These are phyloP conservation scores for Trichoderma sp. DNA, from an alignment of 2,329 filamentous ascomycete genomes.

Conservation along the genomic window DNA sequence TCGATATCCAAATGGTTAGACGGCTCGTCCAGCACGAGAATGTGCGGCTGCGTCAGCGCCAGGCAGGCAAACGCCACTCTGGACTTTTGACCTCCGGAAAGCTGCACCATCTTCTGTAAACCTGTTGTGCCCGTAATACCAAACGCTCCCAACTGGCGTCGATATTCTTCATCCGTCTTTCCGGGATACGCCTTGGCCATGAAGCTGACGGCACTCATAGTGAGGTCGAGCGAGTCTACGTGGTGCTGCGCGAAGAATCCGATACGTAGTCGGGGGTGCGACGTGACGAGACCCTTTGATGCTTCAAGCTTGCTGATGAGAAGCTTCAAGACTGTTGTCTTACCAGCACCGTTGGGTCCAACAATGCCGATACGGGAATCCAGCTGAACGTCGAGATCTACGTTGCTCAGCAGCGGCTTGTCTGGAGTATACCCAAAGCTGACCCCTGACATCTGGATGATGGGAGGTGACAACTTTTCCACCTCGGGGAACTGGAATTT, in stretches of 20 bases:
- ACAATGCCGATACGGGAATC: slow-evolving; percentile 98
- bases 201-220: slow-evolving; percentile 86
- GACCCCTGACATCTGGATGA: slow-evolving; percentile 95
- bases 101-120: slow-evolving; percentile 88
- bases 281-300: slow-evolving; percentile 78
- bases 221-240: slow-evolving; percentile 92
- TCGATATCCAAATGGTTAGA: slow-evolving; percentile 99
- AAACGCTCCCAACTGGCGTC: slow-evolving; percentile 87
- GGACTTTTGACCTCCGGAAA: slow-evolving; percentile 98
- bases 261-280: slow-evolving; percentile 83
- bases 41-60: slow-evolving; percentile 90
- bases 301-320: slow-evolving; percentile 83
- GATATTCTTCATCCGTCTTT: slow-evolving; percentile 93
- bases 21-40: slow-evolving; percentile 96
- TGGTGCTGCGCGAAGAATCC: slow-evolving; percentile 99
- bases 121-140: slow-evolving; percentile 92
- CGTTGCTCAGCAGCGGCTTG: slow-evolving; percentile 76
- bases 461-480: slow-evolving; percentile 94
- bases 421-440: slow-evolving; percentile 85
- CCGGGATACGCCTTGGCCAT: slow-evolving; percentile 93
- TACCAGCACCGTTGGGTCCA: slow-evolving; percentile 98
- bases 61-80: slow-evolving; percentile 98
- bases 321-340: slow-evolving; percentile 98
- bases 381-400: slow-evolving; percentile 95
- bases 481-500: slow-evolving; percentile 98